These are phyloP conservation scores for Zelopaecilomyces penicillatus DNA, from an alignment of 2,329 filamentous ascomycete species.

Conservation along the genomic window DNA sequence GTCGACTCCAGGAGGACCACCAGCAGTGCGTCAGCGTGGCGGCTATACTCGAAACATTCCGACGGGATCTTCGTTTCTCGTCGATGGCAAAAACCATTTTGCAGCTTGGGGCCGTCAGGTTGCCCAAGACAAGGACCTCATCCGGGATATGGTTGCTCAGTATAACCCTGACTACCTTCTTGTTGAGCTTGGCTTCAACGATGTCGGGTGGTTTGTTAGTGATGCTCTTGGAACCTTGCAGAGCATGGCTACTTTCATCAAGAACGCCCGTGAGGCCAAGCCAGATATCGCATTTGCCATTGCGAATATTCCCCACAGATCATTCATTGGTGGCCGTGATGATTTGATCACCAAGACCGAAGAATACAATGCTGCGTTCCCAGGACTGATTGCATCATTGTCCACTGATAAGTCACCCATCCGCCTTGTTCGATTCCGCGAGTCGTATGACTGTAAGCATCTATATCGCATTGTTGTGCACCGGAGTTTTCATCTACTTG, in stretches of 20 bases:
- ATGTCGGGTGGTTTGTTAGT: constrained; percentile 23
- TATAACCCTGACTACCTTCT: constrained; percentile 26
- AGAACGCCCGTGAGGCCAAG: constrained; percentile 21
- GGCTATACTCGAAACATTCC: background rate
- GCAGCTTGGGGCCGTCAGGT: constrained; percentile 25
- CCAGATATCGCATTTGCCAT: constrained; percentile 19
- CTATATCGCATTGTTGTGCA: no score
- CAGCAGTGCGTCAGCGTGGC: background rate
- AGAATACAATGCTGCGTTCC: constrained; percentile 15
- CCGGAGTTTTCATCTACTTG: no score
- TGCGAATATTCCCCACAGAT: constrained; percentile 22
- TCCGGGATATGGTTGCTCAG: constrained; percentile 18
- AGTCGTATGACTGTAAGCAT: constrained; percentile 17
- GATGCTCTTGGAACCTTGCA: constrained; percentile 1
- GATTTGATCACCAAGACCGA: constrained; percentile 17
- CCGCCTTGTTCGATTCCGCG: constrained; percentile 22
- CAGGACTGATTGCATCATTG: constrained; percentile 10
- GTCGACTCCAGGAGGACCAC: background rate
- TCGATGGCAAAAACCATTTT: constrained; percentile 18
- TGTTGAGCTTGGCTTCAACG: constrained; percentile 27
- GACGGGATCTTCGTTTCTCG: background rate
- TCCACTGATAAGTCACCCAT: constrained; percentile 20
- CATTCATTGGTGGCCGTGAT: constrained; percentile 13
- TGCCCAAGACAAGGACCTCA: constrained; percentile 19
- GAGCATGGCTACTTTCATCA: constrained; percentile 16